These are phyloP conservation scores for Aspergillus sp. DNA, from an alignment of 2,329 filamentous ascomycete genomes.

Conservation along the genomic window DNA sequence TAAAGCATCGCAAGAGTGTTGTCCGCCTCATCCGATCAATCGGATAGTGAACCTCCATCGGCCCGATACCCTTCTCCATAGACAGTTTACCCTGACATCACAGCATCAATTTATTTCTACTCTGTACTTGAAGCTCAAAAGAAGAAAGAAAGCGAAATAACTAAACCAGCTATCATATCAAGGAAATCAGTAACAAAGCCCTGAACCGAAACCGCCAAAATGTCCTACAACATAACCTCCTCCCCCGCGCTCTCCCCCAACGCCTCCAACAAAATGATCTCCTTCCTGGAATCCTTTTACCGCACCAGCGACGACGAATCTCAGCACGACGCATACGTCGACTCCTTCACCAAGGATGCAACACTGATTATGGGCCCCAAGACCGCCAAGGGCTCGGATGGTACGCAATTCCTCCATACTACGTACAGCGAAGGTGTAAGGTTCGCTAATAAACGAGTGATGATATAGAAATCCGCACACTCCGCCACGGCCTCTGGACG, in stretches of 20 bases:
- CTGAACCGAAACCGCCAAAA: slow-evolving; percentile 15
- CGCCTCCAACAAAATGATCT: slow-evolving; percentile 24
- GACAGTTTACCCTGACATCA: slow-evolving; percentile 1
- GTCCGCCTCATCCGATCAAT: not conserved
- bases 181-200: too few relatives aligned
- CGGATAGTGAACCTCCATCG: not conserved
- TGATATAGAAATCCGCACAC: slow-evolving; percentile 30
- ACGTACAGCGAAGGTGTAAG: too few relatives aligned
- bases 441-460: slow-evolving; percentile 7
- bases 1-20: not conserved
- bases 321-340: slow-evolving; percentile 35
- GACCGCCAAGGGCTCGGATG: slow-evolving; percentile 28
- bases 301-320: slow-evolving; percentile 35
- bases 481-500: slow-evolving; percentile 39
- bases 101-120: not conserved
- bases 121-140: not conserved
- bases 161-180: not conserved
- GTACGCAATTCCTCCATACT: slow-evolving; percentile 13
- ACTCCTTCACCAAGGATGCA: slow-evolving; percentile 34
- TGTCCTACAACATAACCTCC: slow-evolving; percentile 35
- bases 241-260: slow-evolving; percentile 25
- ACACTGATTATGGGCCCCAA: slow-evolving; percentile 41
- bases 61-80: not conserved
- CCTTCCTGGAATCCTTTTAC: slow-evolving; percentile 40
- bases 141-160: not conserved